Conservation (phyloP, 139 green algal genomes). For the Nannochloris sp. region DNA sequence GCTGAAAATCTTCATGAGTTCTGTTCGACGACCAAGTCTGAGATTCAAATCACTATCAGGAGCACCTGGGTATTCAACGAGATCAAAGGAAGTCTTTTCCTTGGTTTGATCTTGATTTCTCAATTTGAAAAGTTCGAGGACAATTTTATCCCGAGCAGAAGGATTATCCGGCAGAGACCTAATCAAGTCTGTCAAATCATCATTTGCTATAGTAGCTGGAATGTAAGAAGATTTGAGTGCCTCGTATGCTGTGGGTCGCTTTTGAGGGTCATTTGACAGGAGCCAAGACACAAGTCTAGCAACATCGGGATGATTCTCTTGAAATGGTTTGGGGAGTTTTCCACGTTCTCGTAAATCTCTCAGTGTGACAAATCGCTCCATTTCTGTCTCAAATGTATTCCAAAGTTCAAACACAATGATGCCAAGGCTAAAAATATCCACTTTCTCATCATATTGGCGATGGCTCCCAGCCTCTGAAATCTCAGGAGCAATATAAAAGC, state of each 20-base stretch:
- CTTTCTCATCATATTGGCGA: conserved; percentile 60
- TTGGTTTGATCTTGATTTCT: too few relatives aligned
- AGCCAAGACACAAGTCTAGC: conserved; percentile 55
- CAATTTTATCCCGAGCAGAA: conserved; percentile 36
- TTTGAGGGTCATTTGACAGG: conserved; percentile 51
- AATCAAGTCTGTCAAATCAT: conserved; percentile 76
- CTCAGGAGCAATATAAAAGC: conserved; percentile 78
- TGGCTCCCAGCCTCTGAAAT: conserved; percentile 56
- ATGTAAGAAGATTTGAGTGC: conserved; percentile 70
- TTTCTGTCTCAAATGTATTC: conserved; percentile 78
- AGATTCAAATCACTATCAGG: too few relatives aligned
- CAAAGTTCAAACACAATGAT: conserved; percentile 86
- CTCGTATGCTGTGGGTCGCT: conserved; percentile 63
- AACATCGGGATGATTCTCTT: conserved; percentile 41
- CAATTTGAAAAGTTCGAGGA: too few relatives aligned
- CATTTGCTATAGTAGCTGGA: conserved; percentile 68
- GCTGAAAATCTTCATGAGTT: conserved; percentile 29
- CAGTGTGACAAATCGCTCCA: conserved; percentile 72
- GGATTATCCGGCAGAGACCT: conserved; percentile 65
- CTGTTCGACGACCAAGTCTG: conserved; percentile 15
- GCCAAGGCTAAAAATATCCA: conserved; percentile 51
- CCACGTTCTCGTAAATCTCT: conserved; percentile 56
- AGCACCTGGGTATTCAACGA: too few relatives aligned
- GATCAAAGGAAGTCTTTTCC: too few relatives aligned
- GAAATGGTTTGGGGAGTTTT: conserved; percentile 50